Evolutionary conservation across 2,329 filamentous ascomycete genomes (phyloP).

Genomic region (Xylariaceae sp.): DNA sequence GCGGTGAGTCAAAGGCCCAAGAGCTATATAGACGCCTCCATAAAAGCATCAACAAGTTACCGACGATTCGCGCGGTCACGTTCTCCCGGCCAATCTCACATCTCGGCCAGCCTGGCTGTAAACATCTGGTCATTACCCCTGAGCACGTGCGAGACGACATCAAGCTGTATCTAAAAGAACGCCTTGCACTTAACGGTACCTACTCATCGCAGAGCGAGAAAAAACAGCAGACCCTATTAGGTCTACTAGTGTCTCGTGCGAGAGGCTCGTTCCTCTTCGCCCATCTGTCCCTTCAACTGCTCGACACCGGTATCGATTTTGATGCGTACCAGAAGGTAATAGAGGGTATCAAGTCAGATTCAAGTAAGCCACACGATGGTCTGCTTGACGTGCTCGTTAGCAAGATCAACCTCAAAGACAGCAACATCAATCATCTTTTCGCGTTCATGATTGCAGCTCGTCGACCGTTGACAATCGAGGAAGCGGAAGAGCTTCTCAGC

Average conservation of each 20-base stretch:
- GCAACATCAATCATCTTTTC: conserved; percentile 34
- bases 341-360: conserved; percentile 26
- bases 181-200: conserved; percentile 20
- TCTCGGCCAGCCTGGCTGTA: conserved; percentile 35
- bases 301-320: conserved; percentile 30
- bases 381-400: conserved; percentile 32
- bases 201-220: conserved; percentile 27
- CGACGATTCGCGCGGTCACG: conserved; percentile 36
- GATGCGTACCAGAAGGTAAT: conserved; percentile 31
- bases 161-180: conserved; percentile 34
- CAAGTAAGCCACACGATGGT: conserved; percentile 25
- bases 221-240: conserved; percentile 32
- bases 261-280: conserved; percentile 44
- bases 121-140: conserved; percentile 38
- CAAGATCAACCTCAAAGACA: conserved; percentile 31
- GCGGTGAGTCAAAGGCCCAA: conserved; percentile 24
- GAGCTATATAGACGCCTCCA: conserved; percentile 40
- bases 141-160: conserved; percentile 41
- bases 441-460: conserved; percentile 41
- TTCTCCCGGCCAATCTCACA: conserved; percentile 41
- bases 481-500: conserved; percentile 39
- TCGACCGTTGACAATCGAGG: conserved; percentile 37
- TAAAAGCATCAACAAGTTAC: conserved; percentile 32
- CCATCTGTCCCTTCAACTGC: conserved; percentile 36
- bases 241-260: conserved; percentile 37